These are phyloP conservation scores for Carex parvula DNA, from an alignment of 176 grass and related monocot genomes.

Conservation along the genomic window DNA sequence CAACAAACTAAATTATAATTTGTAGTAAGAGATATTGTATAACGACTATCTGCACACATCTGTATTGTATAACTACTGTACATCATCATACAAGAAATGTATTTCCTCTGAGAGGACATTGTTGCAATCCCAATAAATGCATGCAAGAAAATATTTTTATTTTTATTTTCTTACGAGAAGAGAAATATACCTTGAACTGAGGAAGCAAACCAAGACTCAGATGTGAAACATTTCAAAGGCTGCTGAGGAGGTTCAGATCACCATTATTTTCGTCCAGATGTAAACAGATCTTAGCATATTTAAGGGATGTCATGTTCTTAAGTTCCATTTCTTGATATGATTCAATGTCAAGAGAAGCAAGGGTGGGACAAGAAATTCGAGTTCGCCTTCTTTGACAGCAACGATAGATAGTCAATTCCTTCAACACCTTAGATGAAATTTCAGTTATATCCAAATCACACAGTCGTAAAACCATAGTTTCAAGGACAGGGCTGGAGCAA, in stretches of 20 bases:
- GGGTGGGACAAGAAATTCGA: background rate
- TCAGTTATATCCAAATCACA: background rate
- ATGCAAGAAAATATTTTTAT: background rate
- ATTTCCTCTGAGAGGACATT: too few species aligned
- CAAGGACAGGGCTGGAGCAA: background rate
- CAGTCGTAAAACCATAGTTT: background rate
- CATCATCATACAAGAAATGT: too few species aligned
- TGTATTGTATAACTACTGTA: too few species aligned
- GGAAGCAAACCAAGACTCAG: background rate
- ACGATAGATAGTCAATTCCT: background rate
- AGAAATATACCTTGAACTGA: background rate
- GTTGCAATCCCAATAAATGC: background rate
- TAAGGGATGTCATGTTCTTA: background rate
- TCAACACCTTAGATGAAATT: background rate
- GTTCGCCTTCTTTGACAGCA: background rate
- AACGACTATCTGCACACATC: too few species aligned
- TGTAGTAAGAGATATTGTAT: background rate
- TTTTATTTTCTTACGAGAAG: background rate
- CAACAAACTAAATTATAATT: background rate
- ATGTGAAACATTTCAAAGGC: background rate
- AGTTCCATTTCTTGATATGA: background rate
- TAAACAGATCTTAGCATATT: background rate
- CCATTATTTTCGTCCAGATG: background rate
- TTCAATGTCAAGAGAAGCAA: background rate
- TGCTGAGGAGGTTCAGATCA: background rate